These are phyloP conservation scores for Trypanosoma rangeli DNA, from an alignment of 208 protist genomes.

Conservation along the genomic window DNA sequence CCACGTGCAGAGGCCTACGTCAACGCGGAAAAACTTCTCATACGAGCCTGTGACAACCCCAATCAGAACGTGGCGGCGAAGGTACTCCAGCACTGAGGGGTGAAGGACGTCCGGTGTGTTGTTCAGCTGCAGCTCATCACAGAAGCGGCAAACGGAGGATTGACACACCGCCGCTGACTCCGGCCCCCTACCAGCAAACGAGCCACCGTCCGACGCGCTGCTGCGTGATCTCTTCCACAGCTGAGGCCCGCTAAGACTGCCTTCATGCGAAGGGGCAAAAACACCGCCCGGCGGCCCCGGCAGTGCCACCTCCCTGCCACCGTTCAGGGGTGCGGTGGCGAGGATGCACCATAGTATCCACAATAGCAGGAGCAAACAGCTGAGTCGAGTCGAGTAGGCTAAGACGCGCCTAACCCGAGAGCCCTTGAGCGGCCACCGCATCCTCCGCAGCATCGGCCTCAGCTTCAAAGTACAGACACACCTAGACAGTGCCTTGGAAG, in stretches of 20 bases:
- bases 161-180: background rate
- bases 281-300: background rate
- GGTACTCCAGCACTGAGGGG: conserved; percentile 9
- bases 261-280: background rate
- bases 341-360: conserved; percentile 2
- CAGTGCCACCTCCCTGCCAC: background rate
- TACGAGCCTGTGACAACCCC: conserved; percentile 23
- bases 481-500: background rate
- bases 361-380: background rate
- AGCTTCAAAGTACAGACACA: background rate
- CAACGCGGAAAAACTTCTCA: conserved; percentile 27
- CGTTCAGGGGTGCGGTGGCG: background rate
- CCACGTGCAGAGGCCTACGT: conserved; percentile 30
- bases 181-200: conserved; percentile 6
- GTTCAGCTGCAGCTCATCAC: conserved; percentile 9
- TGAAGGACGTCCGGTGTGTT: conserved; percentile 9
- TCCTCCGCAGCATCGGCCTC: conserved; percentile 1
- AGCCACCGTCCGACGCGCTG: background rate
- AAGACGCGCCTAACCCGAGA: background rate
- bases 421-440: background rate
- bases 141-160: conserved; percentile 14
- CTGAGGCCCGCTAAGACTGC: background rate
- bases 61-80: conserved; percentile 15
- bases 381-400: background rate
- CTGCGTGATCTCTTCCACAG: background rate